Base-by-base conservation (phyloP, 1,284 basidiomycete genomes). In the Cryptococcus floricola region DNA sequence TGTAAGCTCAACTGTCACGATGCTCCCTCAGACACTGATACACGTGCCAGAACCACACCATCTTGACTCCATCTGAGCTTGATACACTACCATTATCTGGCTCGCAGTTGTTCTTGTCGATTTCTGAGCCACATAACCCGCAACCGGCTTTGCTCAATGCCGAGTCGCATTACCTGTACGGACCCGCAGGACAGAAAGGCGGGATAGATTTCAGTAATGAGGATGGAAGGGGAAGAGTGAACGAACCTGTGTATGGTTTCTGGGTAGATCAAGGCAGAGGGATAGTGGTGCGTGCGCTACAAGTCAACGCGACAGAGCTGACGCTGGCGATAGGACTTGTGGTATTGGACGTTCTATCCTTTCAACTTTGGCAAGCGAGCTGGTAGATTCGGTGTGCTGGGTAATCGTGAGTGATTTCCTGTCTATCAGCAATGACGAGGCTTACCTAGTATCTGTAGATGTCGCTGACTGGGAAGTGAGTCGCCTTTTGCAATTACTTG, bases 281-380 rank as follows among this genome's bases (percentile, higher is more conserved):
- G 0, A 61, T 73, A 0, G 67, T 74, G 1, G 73, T 75, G 59
- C 65, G 71, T 67, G 5, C 3, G 25, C 5, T 46, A 14, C 42
- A 46, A 13, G 3, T 27, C 10, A 8, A 19, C n/a, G 16, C 2
- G 16, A 13, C 47, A 25, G 28, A 16, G 28, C 48, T 58, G 49
- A 53, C 37, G 10, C 13, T 6, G 25, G 31, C 19, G 47, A 47
- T 44, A 74, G 70, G 73, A 75, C 49, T 48, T 75, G 28, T 69
- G 64, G 60, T 75, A 75, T 52, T 75, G 73, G 73, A 74, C 73
- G 55, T 75, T 66, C 65, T 77, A 76, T 54, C 75, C 75, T 1
- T 75, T 69, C 63, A 77, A 77, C 49, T 64, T 72, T 19, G 75
- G 75, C 27, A 77, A 77, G 59, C 56, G 63, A 8, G 65, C 74